These are phyloP conservation scores for Phialophora chinensis DNA, from an alignment of 2,329 filamentous ascomycete genomes.

Conservation along the genomic window DNA sequence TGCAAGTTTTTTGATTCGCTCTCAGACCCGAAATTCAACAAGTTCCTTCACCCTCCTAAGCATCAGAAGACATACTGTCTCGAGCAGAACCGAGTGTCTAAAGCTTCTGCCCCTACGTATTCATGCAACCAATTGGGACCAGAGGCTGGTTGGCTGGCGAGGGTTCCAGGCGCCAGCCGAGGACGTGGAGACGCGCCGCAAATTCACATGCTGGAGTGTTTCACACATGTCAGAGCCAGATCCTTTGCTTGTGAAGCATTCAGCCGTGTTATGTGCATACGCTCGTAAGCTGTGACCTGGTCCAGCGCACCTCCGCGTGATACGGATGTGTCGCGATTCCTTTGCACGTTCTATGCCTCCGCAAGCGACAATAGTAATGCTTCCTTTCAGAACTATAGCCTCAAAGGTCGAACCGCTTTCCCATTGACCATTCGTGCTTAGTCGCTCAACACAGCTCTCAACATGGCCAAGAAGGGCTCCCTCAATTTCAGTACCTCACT, in stretches of 20 bases:
- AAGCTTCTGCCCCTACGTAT: background rate
- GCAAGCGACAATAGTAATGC: background rate
- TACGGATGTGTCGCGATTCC: background rate
- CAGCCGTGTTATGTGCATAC: background rate
- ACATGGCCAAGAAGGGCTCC: slow-evolving; percentile 80
- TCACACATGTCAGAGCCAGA: background rate
- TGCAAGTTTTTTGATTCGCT: background rate
- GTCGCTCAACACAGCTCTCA: slow-evolving; percentile 79
- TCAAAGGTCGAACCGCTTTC: background rate
- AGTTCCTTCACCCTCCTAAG: background rate
- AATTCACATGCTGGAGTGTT: background rate
- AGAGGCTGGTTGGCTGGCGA: background rate
- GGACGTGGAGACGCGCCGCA: background rate
- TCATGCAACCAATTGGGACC: background rate
- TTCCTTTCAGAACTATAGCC: background rate
- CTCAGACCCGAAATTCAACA: background rate
- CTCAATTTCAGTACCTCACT: slow-evolving; percentile 78
- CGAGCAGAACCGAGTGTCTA: background rate
- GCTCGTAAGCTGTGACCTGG: background rate
- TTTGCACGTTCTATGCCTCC: background rate
- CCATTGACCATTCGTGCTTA: slow-evolving; percentile 53
- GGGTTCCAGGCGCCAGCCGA: background rate
- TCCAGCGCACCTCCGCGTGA: background rate
- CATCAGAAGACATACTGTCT: background rate
- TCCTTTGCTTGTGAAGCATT: background rate